Conservation (phyloP, 2,329 filamentous ascomycete genomes). For the Neophaeococcomyces aloes region DNA sequence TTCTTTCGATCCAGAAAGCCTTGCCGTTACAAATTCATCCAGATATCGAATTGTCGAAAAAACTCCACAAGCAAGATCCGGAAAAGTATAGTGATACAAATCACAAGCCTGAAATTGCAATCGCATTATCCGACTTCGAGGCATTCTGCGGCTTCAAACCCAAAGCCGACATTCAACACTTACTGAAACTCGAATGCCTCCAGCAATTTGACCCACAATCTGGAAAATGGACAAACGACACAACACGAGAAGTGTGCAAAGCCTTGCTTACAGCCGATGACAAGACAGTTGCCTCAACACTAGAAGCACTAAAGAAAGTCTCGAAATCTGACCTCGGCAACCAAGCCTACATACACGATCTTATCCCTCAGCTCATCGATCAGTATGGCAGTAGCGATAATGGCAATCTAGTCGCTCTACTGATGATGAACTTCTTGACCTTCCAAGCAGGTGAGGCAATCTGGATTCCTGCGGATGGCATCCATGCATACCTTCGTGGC, state of each 20-base stretch:
- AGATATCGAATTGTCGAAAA: constrained; percentile 54
- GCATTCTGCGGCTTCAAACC: constrained; percentile 68
- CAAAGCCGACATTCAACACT: constrained; percentile 45
- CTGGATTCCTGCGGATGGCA: constrained; percentile 62
- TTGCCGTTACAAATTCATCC: constrained; percentile 66
- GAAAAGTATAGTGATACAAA: constrained; percentile 60
- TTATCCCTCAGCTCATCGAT: constrained; percentile 53
- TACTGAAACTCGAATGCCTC: constrained; percentile 48
- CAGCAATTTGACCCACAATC: constrained; percentile 41
- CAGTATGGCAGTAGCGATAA: constrained; percentile 57
- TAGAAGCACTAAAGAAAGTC: constrained; percentile 42
- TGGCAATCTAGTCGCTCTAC: constrained; percentile 56
- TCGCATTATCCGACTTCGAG: constrained; percentile 62
- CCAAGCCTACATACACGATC: constrained; percentile 50
- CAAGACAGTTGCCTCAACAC: constrained; percentile 42
- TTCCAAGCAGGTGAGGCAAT: constrained; percentile 57
- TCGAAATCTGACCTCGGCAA: constrained; percentile 40
- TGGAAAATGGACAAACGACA: constrained; percentile 45
- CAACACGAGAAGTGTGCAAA: constrained; percentile 46
- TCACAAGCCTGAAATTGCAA: constrained; percentile 70
- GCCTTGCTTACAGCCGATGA: constrained; percentile 46
- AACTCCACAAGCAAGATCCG: constrained; percentile 55
- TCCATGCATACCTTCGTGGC: constrained; percentile 62
- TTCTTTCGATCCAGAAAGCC: constrained; percentile 65
- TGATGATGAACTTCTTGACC: constrained; percentile 64